phyloP scores from a whole-genome alignment of 768 basidiomycete genomes.

The Cyclocybe cylindracea region DNA sequence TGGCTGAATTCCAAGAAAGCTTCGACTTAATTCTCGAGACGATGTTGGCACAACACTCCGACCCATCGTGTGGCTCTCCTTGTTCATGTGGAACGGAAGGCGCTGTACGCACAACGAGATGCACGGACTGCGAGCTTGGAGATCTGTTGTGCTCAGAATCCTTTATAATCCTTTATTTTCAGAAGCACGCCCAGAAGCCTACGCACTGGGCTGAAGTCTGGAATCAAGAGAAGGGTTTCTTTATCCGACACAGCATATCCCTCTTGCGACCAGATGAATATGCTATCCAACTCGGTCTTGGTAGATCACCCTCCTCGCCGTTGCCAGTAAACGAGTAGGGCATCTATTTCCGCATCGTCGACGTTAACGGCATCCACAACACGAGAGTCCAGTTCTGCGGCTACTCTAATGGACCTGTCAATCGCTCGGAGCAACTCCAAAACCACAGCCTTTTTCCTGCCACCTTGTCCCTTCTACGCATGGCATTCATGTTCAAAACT shows the following conservation, averaged over 20 bases:
- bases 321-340: no score
- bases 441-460: slow-evolving; percentile 30
- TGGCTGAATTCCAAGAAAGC: no score
- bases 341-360: slow-evolving; percentile 34
- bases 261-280: neutral
- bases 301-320: slow-evolving; percentile 8
- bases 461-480: slow-evolving; percentile 25
- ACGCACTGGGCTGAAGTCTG: slow-evolving; percentile 17
- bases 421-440: slow-evolving; percentile 28
- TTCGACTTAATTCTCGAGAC: no score
- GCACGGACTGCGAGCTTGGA: slow-evolving; percentile 2
- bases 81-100: slow-evolving; percentile 3
- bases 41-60: no score
- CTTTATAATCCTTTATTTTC: neutral
- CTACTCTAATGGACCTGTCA: slow-evolving; percentile 19
- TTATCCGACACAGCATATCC: slow-evolving; percentile 14
- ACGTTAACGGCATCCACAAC: slow-evolving; percentile 29
- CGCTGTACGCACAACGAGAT: neutral
- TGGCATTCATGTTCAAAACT: slow-evolving; percentile 22
- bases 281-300: slow-evolving; percentile 19
- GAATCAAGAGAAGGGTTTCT: slow-evolving; percentile 8
- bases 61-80: neutral
- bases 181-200: neutral
- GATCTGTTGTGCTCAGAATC: neutral
- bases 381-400: slow-evolving; percentile 32